Evolutionary conservation across 306 rosid genomes (phyloP).

Genomic region (Medicago arabica): DNA sequence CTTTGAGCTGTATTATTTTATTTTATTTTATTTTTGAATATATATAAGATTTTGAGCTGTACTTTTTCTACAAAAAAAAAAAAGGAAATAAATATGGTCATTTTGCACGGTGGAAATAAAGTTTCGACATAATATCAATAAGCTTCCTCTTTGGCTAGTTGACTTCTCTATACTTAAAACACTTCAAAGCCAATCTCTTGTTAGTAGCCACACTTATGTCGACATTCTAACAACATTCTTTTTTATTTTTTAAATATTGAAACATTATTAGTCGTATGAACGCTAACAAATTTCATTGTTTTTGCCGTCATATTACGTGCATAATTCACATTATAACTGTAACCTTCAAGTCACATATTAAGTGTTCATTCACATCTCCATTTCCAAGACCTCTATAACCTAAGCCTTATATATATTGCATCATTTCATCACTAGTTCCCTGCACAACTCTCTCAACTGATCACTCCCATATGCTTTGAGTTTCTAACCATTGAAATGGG

Average conservation of each 20-base stretch:
- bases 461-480: neutral
- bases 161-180: neutral
- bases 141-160: neutral
- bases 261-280: neutral
- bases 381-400: neutral
- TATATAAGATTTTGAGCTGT: neutral
- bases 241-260: too few relatives aligned
- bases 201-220: neutral
- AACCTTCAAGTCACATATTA: too few relatives aligned
- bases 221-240: neutral
- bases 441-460: neutral
- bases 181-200: neutral
- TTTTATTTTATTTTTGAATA: too few relatives aligned
- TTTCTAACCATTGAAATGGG: neutral
- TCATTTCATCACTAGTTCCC: neutral
- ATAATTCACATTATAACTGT: too few relatives aligned
- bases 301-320: neutral
- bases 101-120: neutral
- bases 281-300: neutral
- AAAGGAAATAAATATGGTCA: neutral
- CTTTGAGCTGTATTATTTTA: neutral
- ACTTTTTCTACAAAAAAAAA: neutral
- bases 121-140: neutral
- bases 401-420: neutral
- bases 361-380: too few relatives aligned